phyloP scores from a whole-genome alignment of 2,329 filamentous ascomycete species.

The Sporothrix protearum region DNA sequence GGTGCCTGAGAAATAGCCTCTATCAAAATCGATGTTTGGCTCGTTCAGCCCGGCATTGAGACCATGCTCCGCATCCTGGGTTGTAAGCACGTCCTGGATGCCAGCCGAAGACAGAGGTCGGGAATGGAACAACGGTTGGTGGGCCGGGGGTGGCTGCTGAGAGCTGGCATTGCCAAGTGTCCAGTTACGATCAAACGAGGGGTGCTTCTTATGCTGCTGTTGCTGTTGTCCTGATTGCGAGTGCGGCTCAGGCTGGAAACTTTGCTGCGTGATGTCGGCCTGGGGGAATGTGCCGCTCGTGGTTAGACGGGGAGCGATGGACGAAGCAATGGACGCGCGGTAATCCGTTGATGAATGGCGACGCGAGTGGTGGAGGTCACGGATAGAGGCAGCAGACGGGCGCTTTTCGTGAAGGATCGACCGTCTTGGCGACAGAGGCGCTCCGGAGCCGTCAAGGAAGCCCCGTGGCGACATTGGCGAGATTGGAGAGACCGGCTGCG shows the following conservation, averaged over 20 bases:
- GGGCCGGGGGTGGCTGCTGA: conserved; percentile 22
- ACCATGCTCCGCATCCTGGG: conserved; percentile 41
- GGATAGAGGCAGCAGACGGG: conserved; percentile 77
- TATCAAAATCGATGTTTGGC: conserved; percentile 64
- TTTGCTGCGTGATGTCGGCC: conserved; percentile 32
- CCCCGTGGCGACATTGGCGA: conserved; percentile 32
- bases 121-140: conserved; percentile 28
- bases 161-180: conserved; percentile 55
- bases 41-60: conserved; percentile 43
- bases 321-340: conserved; percentile 40
- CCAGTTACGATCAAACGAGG: conserved; percentile 69
- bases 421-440: conserved; percentile 36
- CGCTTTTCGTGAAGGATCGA: conserved; percentile 48
- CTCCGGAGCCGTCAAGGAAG: conserved; percentile 38
- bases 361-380: conserved; percentile 77
- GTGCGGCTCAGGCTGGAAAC: conserved; percentile 10
- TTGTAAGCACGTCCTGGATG: conserved; percentile 43
- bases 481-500: conserved; percentile 42
- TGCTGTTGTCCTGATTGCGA: background rate
- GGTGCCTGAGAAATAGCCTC: conserved; percentile 89
- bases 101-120: conserved; percentile 54
- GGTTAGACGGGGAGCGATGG: conserved; percentile 43
- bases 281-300: conserved; percentile 44
- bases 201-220: conserved; percentile 55
- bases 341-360: conserved; percentile 86